phyloP scores from a whole-genome alignment of 139 green algal species.

The Yamagishiella unicocca region DNA sequence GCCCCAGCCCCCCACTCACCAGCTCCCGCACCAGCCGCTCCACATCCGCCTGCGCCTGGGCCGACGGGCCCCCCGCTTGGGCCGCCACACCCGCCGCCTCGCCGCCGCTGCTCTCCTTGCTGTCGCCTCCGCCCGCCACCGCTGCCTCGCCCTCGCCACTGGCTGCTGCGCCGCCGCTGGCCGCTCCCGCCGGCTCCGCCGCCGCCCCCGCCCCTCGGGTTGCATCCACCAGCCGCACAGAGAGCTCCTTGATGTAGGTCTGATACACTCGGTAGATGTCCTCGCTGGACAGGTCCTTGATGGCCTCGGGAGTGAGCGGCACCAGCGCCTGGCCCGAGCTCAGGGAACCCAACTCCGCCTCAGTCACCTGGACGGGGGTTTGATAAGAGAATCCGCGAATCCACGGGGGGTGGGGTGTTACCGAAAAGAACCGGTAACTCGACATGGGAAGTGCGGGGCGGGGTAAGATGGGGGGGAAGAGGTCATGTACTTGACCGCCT shows the following conservation, averaged over 20 bases:
- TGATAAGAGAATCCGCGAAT: no score
- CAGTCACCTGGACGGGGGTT: constrained; percentile 17
- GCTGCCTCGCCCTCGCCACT: background rate
- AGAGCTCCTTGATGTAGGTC: constrained; percentile 77
- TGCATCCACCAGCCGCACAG: constrained; percentile 51
- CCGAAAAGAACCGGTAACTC: no score
- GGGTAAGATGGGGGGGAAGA: no score
- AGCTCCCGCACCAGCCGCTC: constrained; percentile 59
- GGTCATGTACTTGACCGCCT: no score
- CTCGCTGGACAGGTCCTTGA: constrained; percentile 67
- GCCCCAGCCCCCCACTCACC: constrained; percentile 45
- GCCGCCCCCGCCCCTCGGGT: constrained; percentile 1
- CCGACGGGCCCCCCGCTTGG: background rate
- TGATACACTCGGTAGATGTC: constrained; percentile 77
- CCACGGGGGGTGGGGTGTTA: no score
- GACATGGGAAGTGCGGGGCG: background rate
- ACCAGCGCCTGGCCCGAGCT: constrained; percentile 45
- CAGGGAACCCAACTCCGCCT: constrained; percentile 48
- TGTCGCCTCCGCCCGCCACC: background rate
- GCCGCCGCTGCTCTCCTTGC: background rate
- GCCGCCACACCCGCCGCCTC: background rate
- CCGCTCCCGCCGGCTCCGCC: background rate
- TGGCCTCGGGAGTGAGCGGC: constrained; percentile 56
- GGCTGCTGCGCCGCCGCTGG: background rate
- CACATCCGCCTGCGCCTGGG: constrained; percentile 28